Evolutionary conservation across 2,329 filamentous ascomycete species (phyloP).

Genomic region (Aspergillus pseudonomiae): DNA sequence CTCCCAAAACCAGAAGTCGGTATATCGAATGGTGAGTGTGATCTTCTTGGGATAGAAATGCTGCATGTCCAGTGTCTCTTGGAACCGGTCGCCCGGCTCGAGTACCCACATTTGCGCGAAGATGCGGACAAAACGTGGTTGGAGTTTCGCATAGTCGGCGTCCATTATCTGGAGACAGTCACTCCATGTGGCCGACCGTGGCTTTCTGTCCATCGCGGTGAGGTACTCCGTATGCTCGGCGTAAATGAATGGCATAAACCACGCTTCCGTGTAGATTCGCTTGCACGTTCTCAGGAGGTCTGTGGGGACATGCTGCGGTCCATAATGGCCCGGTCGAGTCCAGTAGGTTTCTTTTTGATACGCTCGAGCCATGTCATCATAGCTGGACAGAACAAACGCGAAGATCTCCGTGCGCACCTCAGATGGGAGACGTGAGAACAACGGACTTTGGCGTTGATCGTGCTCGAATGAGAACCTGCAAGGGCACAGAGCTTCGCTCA

Average conservation of each 20-base stretch:
- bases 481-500: not conserved
- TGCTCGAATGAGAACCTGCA: not conserved
- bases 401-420: slow-evolving; percentile 57
- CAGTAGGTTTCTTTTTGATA: slow-evolving; percentile 42
- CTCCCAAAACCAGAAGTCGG: slow-evolving; percentile 56
- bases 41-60: slow-evolving; percentile 41
- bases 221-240: slow-evolving; percentile 48
- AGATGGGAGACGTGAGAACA: slow-evolving; percentile 48
- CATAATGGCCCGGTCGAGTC: slow-evolving; percentile 46
- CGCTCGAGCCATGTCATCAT: slow-evolving; percentile 32
- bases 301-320: slow-evolving; percentile 40
- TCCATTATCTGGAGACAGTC: slow-evolving; percentile 21
- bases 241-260: slow-evolving; percentile 47
- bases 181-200: slow-evolving; percentile 14
- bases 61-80: slow-evolving; percentile 27
- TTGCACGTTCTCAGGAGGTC: slow-evolving; percentile 49
- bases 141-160: slow-evolving; percentile 25
- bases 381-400: slow-evolving; percentile 42
- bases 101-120: slow-evolving; percentile 51
- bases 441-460: slow-evolving; percentile 17
- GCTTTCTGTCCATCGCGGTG: slow-evolving; percentile 33
- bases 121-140: slow-evolving; percentile 40
- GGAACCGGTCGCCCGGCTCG: slow-evolving; percentile 32
- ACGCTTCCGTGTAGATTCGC: slow-evolving; percentile 46
- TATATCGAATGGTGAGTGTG: slow-evolving; percentile 53